Percentiles rank a stretch among this genome's conserved stretches.
Evolutionary conservation across 768 basidiomycete species (phyloP).

Genomic region (Hygrophorus russula): DNA sequence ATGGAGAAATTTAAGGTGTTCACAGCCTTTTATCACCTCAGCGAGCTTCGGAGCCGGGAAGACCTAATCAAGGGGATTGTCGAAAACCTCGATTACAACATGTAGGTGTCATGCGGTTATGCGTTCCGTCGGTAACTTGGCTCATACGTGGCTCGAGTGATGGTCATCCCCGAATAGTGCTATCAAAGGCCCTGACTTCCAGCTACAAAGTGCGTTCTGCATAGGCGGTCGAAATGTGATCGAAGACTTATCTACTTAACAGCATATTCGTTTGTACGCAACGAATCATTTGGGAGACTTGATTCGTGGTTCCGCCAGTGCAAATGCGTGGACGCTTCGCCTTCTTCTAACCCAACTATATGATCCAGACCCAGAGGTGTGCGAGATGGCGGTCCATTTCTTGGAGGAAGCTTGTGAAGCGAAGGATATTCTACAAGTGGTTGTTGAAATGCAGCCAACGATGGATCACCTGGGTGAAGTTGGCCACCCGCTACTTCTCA

Average conservation of each 20-base stretch:
- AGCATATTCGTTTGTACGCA: constrained; percentile 85
- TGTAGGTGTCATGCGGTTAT: constrained; percentile 43
- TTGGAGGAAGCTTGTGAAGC: constrained; percentile 86
- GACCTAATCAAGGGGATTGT: constrained; percentile 88
- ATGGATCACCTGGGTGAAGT: constrained; percentile 93
- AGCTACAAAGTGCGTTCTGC: constrained; percentile 59
- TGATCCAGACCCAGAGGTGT: constrained; percentile 84
- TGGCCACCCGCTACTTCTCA: constrained; percentile 77
- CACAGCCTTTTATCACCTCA: constrained; percentile 91
- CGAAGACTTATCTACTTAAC: constrained; percentile 2
- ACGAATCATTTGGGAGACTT: constrained; percentile 80
- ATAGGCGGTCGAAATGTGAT: neutral
- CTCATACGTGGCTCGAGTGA: constrained; percentile 43
- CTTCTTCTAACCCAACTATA: constrained; percentile 93
- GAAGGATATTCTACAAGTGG: constrained; percentile 72
- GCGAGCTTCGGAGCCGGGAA: constrained; percentile 82
- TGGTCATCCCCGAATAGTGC: constrained; percentile 85
- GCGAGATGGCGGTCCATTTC: constrained; percentile 80
- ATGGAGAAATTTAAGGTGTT: constrained; percentile 89
- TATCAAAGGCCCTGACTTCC: constrained; percentile 92
- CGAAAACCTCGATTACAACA: constrained; percentile 83
- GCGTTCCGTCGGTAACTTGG: constrained; percentile 2
- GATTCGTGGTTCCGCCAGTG: constrained; percentile 50
- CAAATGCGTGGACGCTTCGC: constrained; percentile 81
- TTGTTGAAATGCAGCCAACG: constrained; percentile 91